Evolutionary conservation across 2,329 filamentous ascomycete genomes (phyloP).

Genomic region (Penicillium digitatum): DNA sequence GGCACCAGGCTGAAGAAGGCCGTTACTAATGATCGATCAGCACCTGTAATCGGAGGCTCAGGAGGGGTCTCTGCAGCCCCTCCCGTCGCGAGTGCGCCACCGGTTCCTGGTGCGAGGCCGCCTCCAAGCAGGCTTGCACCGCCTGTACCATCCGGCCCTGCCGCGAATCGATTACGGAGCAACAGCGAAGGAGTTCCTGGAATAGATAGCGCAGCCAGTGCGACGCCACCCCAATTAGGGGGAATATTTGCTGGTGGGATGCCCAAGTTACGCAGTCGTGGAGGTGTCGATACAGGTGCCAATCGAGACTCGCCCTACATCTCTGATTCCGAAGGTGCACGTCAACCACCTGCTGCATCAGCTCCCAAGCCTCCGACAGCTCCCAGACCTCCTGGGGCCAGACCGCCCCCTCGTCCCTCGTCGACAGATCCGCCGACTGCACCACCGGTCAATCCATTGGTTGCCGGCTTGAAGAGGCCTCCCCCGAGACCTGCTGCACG

Average conservation of each 20-base stretch:
- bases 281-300: constrained; percentile 72
- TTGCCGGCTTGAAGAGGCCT: constrained; percentile 58
- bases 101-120: constrained; percentile 58
- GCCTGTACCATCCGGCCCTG: constrained; percentile 50
- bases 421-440: constrained; percentile 48
- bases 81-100: constrained; percentile 70
- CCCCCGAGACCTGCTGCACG: constrained; percentile 50
- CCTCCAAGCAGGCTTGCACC: constrained; percentile 27
- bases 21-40: constrained; percentile 87
- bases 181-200: constrained; percentile 64
- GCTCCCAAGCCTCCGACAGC: constrained; percentile 52
- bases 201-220: constrained; percentile 43
- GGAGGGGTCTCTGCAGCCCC: constrained; percentile 56
- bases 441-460: constrained; percentile 50
- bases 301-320: constrained; percentile 68
- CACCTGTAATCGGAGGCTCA: constrained; percentile 62
- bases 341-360: constrained; percentile 53
- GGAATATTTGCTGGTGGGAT: constrained; percentile 92
- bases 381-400: constrained; percentile 54
- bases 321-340: constrained; percentile 68
- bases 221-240: constrained; percentile 68
- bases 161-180: constrained; percentile 65
- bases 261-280: constrained; percentile 89
- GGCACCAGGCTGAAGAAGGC: constrained; percentile 77
- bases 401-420: constrained; percentile 45